A percentile compares a stretch with the other conserved stretches of the same genome.
These are phyloP conservation scores for Nemania bipapillata DNA, from an alignment of 2,329 filamentous ascomycete genomes.

Conservation along the genomic window DNA sequence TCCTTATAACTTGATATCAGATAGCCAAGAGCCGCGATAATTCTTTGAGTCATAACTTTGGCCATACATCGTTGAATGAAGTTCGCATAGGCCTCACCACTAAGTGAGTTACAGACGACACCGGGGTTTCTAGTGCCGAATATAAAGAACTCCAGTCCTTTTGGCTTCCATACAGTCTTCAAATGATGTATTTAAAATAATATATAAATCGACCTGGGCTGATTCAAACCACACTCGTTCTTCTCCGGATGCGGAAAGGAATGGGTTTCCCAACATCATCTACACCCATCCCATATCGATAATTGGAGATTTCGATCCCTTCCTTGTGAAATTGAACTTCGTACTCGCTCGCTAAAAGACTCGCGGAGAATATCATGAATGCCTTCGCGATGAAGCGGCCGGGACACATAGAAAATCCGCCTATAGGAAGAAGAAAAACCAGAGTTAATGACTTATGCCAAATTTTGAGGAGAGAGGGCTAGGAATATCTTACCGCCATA, in stretches of 20 bases:
- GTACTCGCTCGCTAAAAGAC: slow-evolving; percentile 27
- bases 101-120: too few species aligned
- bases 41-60: too few species aligned
- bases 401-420: slow-evolving; percentile 38
- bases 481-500: slow-evolving; percentile 39
- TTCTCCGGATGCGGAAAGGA: slow-evolving; percentile 37
- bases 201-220: slow-evolving; percentile 13
- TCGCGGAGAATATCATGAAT: slow-evolving; percentile 34
- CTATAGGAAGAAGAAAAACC: slow-evolving; percentile 7
- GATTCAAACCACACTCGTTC: slow-evolving; percentile 9
- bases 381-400: slow-evolving; percentile 38
- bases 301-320: slow-evolving; percentile 22
- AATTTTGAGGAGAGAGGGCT: neutral
- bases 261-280: slow-evolving; percentile 35
- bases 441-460: neutral
- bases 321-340: slow-evolving; percentile 36
- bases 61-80: too few species aligned
- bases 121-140: too few species aligned
- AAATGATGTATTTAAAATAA: slow-evolving; percentile 18
- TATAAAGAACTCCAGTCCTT: too few species aligned
- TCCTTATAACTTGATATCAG: too few species aligned
- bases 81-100: too few species aligned
- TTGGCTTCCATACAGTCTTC: too few species aligned
- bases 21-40: too few species aligned
- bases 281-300: slow-evolving; percentile 39